Conservation (phyloP, 495 filamentous ascomycete species). For the Xylaria grammica region DNA sequence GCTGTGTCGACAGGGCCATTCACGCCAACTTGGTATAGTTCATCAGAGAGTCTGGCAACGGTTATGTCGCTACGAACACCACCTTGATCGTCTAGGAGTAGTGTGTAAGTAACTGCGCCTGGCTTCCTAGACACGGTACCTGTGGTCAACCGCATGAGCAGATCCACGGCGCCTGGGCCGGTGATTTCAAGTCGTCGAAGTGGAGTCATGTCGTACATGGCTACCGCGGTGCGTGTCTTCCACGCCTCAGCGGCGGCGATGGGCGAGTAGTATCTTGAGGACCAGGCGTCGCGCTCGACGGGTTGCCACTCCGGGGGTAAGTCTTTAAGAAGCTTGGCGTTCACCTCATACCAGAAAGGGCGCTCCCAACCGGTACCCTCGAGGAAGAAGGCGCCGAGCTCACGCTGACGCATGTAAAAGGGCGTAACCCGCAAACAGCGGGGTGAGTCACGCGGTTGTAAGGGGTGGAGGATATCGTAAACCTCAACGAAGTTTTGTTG, state of each 20-base stretch:
- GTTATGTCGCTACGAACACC: slow-evolving; percentile 35
- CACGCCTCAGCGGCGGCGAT: slow-evolving; percentile 56
- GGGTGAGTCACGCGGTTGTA: slow-evolving; percentile 53
- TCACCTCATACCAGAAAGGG: slow-evolving; percentile 58
- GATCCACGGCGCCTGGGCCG: slow-evolving; percentile 49
- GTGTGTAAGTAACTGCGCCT: slow-evolving; percentile 49
- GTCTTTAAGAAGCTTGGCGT: slow-evolving; percentile 45
- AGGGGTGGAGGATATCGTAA: slow-evolving; percentile 58
- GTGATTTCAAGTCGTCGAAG: slow-evolving; percentile 54
- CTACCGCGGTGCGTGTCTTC: slow-evolving; percentile 58
- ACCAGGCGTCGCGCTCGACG: slow-evolving; percentile 53
- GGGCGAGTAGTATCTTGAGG: slow-evolving; percentile 51
- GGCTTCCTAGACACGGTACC: slow-evolving; percentile 43
- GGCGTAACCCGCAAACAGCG: slow-evolving; percentile 53
- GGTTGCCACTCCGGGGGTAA: slow-evolving; percentile 52
- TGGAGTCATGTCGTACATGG: slow-evolving; percentile 61
- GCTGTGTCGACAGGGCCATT: slow-evolving; percentile 51
- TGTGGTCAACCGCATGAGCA: slow-evolving; percentile 55
- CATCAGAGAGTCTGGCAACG: slow-evolving; percentile 42
- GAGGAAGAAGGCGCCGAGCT: slow-evolving; percentile 55
- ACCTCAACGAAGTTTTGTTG: slow-evolving; percentile 59
- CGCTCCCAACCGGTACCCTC: slow-evolving; percentile 58
- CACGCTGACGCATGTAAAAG: slow-evolving; percentile 50
- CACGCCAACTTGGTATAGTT: slow-evolving; percentile 53
- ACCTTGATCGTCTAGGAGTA: slow-evolving; percentile 49